Percentiles rank a stretch among this genome's conserved stretches.
Evolutionary conservation across 805 yeast genomes (phyloP).

Genomic region (Nakazawaea peltata): DNA sequence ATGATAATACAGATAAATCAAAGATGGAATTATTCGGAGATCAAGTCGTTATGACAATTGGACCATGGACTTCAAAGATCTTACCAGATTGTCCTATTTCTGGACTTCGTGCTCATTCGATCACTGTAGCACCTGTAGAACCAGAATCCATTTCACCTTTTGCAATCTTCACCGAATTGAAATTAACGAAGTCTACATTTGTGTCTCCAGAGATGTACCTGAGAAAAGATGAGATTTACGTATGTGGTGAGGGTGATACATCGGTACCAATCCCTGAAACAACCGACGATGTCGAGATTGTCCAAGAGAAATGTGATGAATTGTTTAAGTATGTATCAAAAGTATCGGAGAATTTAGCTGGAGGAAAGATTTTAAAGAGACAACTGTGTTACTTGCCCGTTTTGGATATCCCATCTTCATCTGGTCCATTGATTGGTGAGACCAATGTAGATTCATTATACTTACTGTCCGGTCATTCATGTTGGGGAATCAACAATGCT

Average conservation of each 20-base stretch:
- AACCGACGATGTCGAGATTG: slow-evolving; percentile 88
- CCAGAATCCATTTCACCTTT: slow-evolving; percentile 75
- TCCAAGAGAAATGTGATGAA: slow-evolving; percentile 80
- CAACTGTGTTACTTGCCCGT: slow-evolving; percentile 97
- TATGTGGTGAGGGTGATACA: slow-evolving; percentile 96
- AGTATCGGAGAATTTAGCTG: slow-evolving; percentile 57
- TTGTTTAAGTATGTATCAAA: slow-evolving; percentile 75
- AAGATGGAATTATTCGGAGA: slow-evolving; percentile 52
- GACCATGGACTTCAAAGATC: slow-evolving; percentile 95
- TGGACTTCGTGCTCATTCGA: slow-evolving; percentile 91
- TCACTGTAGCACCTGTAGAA: slow-evolving; percentile 75
- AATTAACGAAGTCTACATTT: slow-evolving; percentile 55
- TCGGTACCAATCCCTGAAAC: slow-evolving; percentile 88
- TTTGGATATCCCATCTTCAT: slow-evolving; percentile 81
- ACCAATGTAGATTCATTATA: slow-evolving; percentile 76
- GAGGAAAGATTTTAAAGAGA: slow-evolving; percentile 68
- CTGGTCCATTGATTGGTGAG: slow-evolving; percentile 93
- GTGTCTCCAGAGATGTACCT: slow-evolving; percentile 95
- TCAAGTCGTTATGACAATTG: slow-evolving; percentile 78
- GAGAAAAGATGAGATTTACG: slow-evolving; percentile 89
- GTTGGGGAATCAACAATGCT: slow-evolving; percentile 98
- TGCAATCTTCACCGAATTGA: slow-evolving; percentile 89
- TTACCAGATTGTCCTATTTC: slow-evolving; percentile 91
- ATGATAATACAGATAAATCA: slow-evolving; percentile 22
- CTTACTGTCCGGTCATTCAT: slow-evolving; percentile 89